Base-by-base conservation (phyloP, 768 basidiomycete genomes). In the Rubroboletus satanas region DNA sequence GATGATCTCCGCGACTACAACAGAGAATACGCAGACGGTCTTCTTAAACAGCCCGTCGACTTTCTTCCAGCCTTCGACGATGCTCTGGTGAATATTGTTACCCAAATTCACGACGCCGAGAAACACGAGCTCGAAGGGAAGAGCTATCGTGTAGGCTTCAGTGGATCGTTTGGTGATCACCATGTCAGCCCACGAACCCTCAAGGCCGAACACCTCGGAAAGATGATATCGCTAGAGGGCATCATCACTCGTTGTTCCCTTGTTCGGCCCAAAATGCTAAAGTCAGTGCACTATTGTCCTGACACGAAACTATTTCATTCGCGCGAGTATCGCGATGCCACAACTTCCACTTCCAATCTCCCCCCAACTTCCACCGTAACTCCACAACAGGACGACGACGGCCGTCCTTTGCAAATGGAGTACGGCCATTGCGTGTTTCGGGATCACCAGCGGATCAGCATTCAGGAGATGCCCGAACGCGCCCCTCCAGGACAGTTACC, bases 381-480 rank as follows among this genome's bases (percentile, higher is more conserved):
- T 21, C 97, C 97, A 5, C 88, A 93, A 72, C 85, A 85, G 42
- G 94, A 98, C 70, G 94, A 94, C 39, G 88, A 96, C 50, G 95
- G 93, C 2, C 83, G 85, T 65, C 77, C 83, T 21, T 76, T 99
- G 46, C 83, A 93, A 71, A 97, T 87, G 62, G 97, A 99, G 74
- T 98, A 85, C 67, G 97, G 97, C 5, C 77, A 87, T 59, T 92
- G 89, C 67, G 83, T 89, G 8, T 99, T 97, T 77, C 79, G 91
- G 53, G 97, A 99, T 73, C 93, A 98, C 72, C 97, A 99, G 73
- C 85, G 93, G 60, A 91, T 98, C 67, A 93, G 87, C 71, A 98
- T 99, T 58, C 97, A 99, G 75, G 97, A 99, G 68, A 98, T 99
- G 96, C 97, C 97, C 3, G 97, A 99, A 73, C 85, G 97, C 23